Evolutionary conservation across 805 yeast species (phyloP), one percentile per base, ranked within the genome.

Genomic region (Cyberlindnera nakhonratchasimensis): DNA sequence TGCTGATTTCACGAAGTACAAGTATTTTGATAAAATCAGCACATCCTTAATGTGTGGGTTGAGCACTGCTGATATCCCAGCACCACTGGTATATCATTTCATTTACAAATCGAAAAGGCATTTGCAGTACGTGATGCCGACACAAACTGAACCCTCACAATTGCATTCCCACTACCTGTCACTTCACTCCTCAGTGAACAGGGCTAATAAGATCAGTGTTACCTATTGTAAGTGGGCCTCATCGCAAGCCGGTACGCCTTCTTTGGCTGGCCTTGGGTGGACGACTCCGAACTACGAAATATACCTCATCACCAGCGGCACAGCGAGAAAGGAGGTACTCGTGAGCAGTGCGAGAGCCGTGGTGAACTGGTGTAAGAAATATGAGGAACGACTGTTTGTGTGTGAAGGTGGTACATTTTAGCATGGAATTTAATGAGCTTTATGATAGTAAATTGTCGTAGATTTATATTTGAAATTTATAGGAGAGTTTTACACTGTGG

Each of bases 341-440:
- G 73, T 83, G 13, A 66, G 66, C 17, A 79, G 86, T 46, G 81
- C 89, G 29, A 71, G 79, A 39, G 69, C 71, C 17, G 77, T 88
- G 12, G 79, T 85, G 8, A 70, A 71, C 37, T 90, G 96, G 96
- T 82, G 95, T 52, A 71, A 75, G 46, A 77, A 72, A 48, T 75
- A 86, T 51, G 84, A 84, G 48, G 79, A 77, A 40, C 66, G 93
- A 29, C 59, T 88, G 26, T 88, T 87, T 58, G 78, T 84, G 10
- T 76, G 79, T 18, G 81, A 80, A n/a, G 93, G 93, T 2, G 86
- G 85, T 11, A 24, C 37, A 14, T 24, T 34, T 17, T 18, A 13
- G n/a, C n/a, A 18, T 6, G 17, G 24, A 8, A 19, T 18, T 20
- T 31, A 31, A 19, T 11, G 22, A 31, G 8, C 6, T 4, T 18